phyloP scores from a whole-genome alignment of 352 stramenopile genomes.

The Peronospora tabacina region DNA sequence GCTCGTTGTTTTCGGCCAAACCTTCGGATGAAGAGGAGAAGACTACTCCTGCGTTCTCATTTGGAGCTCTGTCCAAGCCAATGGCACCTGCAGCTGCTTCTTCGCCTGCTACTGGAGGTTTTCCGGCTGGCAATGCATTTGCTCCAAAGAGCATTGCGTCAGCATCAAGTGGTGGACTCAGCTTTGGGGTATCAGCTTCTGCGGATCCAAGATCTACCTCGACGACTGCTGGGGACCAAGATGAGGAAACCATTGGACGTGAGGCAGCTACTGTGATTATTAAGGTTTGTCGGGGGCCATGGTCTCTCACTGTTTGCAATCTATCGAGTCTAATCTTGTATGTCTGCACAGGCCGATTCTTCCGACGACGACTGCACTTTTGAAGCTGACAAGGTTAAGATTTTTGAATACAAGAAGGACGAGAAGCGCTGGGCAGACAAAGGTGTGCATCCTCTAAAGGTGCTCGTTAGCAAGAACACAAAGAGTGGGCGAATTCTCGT shows the following conservation, averaged over 20 bases:
- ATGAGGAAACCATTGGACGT: slow-evolving; percentile 74
- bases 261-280: slow-evolving; percentile 83
- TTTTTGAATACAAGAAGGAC: slow-evolving; percentile 83
- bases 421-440: slow-evolving; percentile 87
- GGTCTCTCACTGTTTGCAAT: neutral
- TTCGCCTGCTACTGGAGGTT: slow-evolving; percentile 20
- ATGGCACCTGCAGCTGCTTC: slow-evolving; percentile 18
- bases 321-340: slow-evolving; percentile 1
- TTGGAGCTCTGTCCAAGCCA: slow-evolving; percentile 26
- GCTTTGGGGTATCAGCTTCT: slow-evolving; percentile 23
- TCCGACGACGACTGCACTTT: slow-evolving; percentile 69
- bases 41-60: slow-evolving; percentile 40
- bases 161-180: slow-evolving; percentile 23
- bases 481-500: slow-evolving; percentile 65
- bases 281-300: slow-evolving; percentile 41
- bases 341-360: slow-evolving; percentile 39
- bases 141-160: slow-evolving; percentile 14
- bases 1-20: slow-evolving; percentile 37
- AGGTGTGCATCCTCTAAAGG: slow-evolving; percentile 67
- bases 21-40: slow-evolving; percentile 23
- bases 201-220: slow-evolving; percentile 15
- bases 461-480: slow-evolving; percentile 69
- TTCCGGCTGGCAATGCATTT: slow-evolving; percentile 38
- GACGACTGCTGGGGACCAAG: slow-evolving; percentile 36
- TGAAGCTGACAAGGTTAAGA: slow-evolving; percentile 66